phyloP scores from a whole-genome alignment of 2,329 filamentous ascomycete genomes.

The Plectosphaerella sp. region DNA sequence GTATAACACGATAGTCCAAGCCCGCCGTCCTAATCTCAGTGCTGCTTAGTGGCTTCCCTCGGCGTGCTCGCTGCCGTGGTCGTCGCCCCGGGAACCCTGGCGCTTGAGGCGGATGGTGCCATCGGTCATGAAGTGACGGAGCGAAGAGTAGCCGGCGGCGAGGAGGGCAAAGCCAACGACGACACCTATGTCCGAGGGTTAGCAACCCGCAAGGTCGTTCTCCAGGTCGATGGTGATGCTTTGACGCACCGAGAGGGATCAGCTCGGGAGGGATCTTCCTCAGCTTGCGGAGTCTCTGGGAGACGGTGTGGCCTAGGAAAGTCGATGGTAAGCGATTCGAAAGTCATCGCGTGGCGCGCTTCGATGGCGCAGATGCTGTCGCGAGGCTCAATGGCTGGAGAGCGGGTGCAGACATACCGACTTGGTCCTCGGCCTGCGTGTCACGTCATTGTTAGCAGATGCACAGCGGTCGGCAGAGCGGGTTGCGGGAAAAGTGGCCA shows the following conservation, averaged over 20 bases:
- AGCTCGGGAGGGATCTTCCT: constrained; percentile 91
- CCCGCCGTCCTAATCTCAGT: constrained; percentile 2
- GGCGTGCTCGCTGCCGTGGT: constrained; percentile 19
- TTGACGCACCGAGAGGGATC: constrained; percentile 79
- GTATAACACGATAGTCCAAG: constrained; percentile 2
- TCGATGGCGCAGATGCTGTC: constrained; percentile 1
- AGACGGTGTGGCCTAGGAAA: constrained; percentile 82
- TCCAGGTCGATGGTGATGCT: constrained; percentile 13
- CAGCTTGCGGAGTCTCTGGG: constrained; percentile 85
- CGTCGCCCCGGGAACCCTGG: constrained; percentile 47
- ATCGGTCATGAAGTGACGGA: constrained; percentile 80
- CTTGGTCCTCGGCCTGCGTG: constrained; percentile 60
- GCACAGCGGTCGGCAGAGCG: constrained; percentile 11
- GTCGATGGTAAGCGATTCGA: neutral
- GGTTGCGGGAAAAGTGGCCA: constrained; percentile 10
- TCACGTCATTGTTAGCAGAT: constrained; percentile 25
- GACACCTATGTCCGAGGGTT: constrained; percentile 51
- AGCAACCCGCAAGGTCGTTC: neutral
- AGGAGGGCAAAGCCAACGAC: constrained; percentile 82
- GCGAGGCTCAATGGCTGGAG: constrained; percentile 9
- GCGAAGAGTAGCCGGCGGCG: constrained; percentile 77
- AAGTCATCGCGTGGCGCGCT: neutral
- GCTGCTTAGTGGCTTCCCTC: constrained; percentile 26
- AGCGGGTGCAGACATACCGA: constrained; percentile 47
- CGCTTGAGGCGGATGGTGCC: constrained; percentile 86